These are phyloP conservation scores for Wickerhamiella musiphila DNA, from an alignment of 805 yeast species.

Conservation along the genomic window DNA sequence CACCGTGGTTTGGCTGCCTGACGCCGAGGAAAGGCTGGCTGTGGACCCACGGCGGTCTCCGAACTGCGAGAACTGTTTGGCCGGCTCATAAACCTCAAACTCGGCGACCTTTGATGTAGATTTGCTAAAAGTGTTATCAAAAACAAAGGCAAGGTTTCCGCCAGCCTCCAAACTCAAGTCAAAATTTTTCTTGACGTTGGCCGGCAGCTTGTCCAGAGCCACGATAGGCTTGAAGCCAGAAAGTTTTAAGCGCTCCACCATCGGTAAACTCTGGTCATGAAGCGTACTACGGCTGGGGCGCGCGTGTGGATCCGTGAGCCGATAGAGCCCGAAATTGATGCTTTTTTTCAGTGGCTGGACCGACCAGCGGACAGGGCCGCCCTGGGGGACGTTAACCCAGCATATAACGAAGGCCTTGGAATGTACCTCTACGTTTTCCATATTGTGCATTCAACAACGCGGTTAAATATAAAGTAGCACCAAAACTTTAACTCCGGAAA, in stretches of 20 bases:
- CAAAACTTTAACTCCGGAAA: no score
- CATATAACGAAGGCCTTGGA: constrained; percentile 77
- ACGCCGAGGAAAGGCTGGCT: no score
- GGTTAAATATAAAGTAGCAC: no score
- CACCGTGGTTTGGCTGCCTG: no score
- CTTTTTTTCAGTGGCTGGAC: constrained; percentile 60
- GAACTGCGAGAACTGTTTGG: no score
- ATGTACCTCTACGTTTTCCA: constrained; percentile 87
- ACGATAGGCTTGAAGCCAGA: constrained; percentile 34
- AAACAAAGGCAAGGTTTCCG: constrained; percentile 71
- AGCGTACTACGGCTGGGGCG: not conserved
- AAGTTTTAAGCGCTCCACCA: constrained; percentile 35
- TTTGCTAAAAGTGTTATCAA: constrained; percentile 83
- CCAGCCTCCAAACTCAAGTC: constrained; percentile 32
- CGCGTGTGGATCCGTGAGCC: constrained; percentile 8
- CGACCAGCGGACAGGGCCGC: constrained; percentile 56
- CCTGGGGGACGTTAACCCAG: constrained; percentile 69
- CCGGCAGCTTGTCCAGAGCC: constrained; percentile 39
- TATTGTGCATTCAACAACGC: no score
- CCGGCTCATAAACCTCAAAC: no score
- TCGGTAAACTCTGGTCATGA: constrained; percentile 6
- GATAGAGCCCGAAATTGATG: constrained; percentile 24
- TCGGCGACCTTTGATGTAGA: constrained; percentile 65
- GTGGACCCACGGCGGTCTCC: no score
- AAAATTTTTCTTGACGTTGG: constrained; percentile 47